These are phyloP conservation scores for Fusarium tjaetaba DNA, from an alignment of 2,329 filamentous ascomycete species.

Conservation along the genomic window DNA sequence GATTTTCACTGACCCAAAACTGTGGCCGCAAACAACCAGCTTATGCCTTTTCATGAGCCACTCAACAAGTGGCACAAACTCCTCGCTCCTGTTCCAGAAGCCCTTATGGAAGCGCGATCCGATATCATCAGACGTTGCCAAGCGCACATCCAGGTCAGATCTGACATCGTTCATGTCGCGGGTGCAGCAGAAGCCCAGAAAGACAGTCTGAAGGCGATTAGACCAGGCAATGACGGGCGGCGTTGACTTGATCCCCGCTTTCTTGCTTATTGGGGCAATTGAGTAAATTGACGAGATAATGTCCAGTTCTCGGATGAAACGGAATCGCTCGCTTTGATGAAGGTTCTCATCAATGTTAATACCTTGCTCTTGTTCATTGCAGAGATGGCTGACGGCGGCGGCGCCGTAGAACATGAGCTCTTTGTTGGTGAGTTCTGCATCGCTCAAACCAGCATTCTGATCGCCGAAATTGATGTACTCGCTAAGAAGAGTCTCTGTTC, in stretches of 20 bases:
- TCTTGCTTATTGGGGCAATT: not conserved
- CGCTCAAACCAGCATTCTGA: not conserved
- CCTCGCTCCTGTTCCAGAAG: not conserved
- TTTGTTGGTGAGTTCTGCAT: not conserved
- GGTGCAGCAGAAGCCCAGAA: not conserved
- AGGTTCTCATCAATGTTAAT: not conserved
- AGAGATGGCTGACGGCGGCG: conserved; percentile 1
- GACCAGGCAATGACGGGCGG: conserved; percentile 2
- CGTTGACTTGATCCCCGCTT: not conserved
- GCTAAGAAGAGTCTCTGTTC: not conserved
- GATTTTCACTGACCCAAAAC: not conserved
- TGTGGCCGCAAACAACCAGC: not conserved
- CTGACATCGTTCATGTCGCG: not conserved
- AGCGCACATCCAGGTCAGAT: not conserved
- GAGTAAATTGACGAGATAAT: not conserved
- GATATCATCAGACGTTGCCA: not conserved
- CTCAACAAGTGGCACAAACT: not conserved
- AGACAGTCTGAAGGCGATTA: not conserved
- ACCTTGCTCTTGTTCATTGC: not conserved
- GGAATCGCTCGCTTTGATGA: not conserved
- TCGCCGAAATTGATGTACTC: conserved; percentile 6
- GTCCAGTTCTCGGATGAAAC: not conserved
- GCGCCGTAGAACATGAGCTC: conserved; percentile 5
- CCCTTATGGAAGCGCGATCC: not conserved
- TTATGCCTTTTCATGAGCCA: not conserved